Base-by-base conservation (phyloP, 1,284 basidiomycete genomes). In the Hymenochaete sp. region DNA sequence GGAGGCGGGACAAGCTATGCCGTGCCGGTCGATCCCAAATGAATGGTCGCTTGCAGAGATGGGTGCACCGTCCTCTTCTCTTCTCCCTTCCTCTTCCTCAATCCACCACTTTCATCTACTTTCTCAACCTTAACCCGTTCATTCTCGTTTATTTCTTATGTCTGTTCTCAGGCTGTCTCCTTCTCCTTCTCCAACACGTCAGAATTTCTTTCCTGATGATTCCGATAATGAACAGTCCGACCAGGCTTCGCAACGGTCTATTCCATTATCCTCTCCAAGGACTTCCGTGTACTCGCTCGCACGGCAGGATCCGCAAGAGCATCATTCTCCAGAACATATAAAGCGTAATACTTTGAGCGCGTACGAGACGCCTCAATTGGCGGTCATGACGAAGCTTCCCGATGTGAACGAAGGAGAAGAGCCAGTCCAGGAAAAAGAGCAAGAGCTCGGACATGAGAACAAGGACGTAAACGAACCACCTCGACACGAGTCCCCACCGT, bases 241-340 rank as follows among this genome's bases (percentile, higher is more conserved):
- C 55, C 84, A 81, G n/a, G 82, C 82, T n/a, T 85, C 82, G 4
- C 80, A 83, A 52, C 74, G 72, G 33, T 87, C 83, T 2, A 81
- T 87, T 45, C 73, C 82, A 11, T 74, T 87, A 33, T 79, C 78
- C 35, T 83, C 82, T 2, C 72, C 81, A 26, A 53, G 70, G 21
- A 55, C 48, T 48, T 77, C 77, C 29, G 65, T 67, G 18, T 57
- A 68, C 42, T 62, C 65, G 27, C 39, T 51, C 69, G 66, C 3
- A 47, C 54, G 24, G 46, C 52, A 49, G 47, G 54, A 43, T 47
- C 53, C 49, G 45, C 59, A 42, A 58, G 44, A 53, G 62, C 43
- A 59, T 60, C 37, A 28, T 25, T 62, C 22, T 47, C 33, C 38
- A 42, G 29, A 36, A 36, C 36, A 38, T 24, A 24, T 19, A 36